Base-by-base conservation (phyloP, 2,329 filamentous ascomycete species). In the Penicillium sp. region DNA sequence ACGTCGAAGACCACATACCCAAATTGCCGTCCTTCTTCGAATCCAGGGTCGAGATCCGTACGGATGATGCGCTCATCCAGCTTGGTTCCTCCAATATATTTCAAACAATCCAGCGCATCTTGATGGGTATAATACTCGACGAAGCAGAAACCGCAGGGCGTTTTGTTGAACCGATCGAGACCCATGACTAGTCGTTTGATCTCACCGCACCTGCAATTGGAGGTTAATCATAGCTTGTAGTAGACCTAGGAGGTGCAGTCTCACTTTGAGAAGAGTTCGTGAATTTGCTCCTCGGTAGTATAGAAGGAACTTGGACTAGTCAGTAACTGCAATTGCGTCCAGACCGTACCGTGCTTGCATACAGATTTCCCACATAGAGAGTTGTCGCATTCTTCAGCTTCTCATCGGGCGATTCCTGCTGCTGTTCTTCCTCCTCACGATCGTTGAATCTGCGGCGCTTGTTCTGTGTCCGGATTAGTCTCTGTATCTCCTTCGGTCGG, bases 81-180 rank as follows among this genome's bases (percentile, higher is more conserved):
- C 77, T 99, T 99, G 30, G 93, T 99, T 50, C 93, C 93, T 48
- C 93, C 93, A 64, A 99, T 86, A 70, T 97, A 99, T 75, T 97
- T 99, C 84, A 99, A 86, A 73, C 92, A 97, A 70, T 99, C 93
- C 41, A 99, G 80, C 8, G 93, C 93, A 71, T 99, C 93, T 67
- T 95, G 87, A 71, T 97, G 93, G 27, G 86, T 96, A 77, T 96
- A 97, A 76, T 99, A 99, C 74, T 99, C 93, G 65, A 99, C 93
- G 67, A 99, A 99, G 78, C 93, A 99, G 79, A 99, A 99, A 34
- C 93, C 93, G 72, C 93, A 99, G 1, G 93, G 93, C 0, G 93
- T 99, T 77, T 99, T 99, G 72, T 87, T 88, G 77, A 93, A 95
- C 50, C 93, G 87, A 70, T 99, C 93, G 44, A 99, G 83, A 41